These are phyloP conservation scores for Colletotrichum zoysiae DNA, from an alignment of 2,329 filamentous ascomycete species.

Conservation along the genomic window DNA sequence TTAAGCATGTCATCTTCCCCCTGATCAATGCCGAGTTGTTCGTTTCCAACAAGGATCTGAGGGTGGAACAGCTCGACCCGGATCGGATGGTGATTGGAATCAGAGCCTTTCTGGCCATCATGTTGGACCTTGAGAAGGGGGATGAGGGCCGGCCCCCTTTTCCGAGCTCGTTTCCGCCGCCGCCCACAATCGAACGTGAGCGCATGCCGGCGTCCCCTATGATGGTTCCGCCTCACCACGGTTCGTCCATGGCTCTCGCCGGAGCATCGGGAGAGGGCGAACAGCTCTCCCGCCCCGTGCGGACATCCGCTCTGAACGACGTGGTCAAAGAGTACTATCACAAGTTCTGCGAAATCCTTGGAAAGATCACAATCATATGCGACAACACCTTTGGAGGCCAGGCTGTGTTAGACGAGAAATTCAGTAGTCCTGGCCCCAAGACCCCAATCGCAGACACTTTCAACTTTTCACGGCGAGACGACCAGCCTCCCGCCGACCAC, in stretches of 20 bases:
- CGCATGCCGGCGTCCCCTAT: conserved; percentile 64
- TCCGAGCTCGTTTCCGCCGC: conserved; percentile 72
- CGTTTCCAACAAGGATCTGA: conserved; percentile 78
- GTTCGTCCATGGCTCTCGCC: conserved; percentile 24
- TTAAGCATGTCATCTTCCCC: conserved; percentile 92
- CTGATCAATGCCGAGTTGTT: conserved; percentile 95
- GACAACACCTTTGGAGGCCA: conserved; percentile 98
- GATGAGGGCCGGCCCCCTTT: conserved; percentile 85
- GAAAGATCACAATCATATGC: conserved; percentile 95
- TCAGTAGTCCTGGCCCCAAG: conserved; percentile 87
- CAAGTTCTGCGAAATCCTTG: conserved; percentile 93
- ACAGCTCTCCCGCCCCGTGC: conserved; percentile 73
- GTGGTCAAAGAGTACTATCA: conserved; percentile 86
- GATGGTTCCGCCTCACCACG: conserved; percentile 53
- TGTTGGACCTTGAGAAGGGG: conserved; percentile 90
- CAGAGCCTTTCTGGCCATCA: conserved; percentile 90
- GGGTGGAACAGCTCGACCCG: conserved; percentile 92
- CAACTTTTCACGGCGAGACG: conserved; percentile 87
- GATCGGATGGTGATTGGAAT: conserved; percentile 99
- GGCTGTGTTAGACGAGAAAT: conserved; percentile 94
- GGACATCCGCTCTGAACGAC: conserved; percentile 76
- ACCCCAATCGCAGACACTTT: conserved; percentile 96
- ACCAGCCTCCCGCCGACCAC: conserved; percentile 80
- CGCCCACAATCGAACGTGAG: conserved; percentile 60
- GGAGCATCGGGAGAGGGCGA: conserved; percentile 64